phyloP scores from a whole-genome alignment of 176 grass and related monocot genomes.

The Eleusine indica region DNA sequence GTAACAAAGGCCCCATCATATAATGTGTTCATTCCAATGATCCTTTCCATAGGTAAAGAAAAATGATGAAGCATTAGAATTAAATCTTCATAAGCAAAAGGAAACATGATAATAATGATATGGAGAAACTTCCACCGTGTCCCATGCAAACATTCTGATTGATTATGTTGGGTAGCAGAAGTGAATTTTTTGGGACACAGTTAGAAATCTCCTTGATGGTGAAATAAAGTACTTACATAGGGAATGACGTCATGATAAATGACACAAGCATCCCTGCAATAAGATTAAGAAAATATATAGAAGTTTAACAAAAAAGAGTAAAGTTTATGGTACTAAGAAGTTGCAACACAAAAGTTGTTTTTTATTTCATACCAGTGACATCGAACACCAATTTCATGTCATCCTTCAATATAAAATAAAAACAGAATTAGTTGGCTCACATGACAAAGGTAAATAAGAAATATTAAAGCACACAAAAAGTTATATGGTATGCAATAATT shows the following conservation, averaged over 20 bases:
- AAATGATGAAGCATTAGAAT: background rate
- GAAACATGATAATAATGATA: background rate
- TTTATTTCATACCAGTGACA: background rate
- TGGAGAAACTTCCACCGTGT: background rate
- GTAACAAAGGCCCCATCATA: background rate
- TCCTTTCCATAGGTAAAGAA: slow-evolving; percentile 4
- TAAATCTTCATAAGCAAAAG: background rate
- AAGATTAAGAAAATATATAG: background rate
- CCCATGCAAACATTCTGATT: background rate
- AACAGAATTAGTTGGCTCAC: background rate
- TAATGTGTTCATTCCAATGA: background rate
- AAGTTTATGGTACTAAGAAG: background rate
- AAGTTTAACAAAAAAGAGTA: background rate
- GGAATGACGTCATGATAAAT: background rate
- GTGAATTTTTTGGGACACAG: background rate
- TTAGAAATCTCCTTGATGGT: background rate
- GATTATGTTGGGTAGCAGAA: background rate
- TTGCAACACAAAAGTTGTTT: background rate
- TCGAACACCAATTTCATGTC: background rate
- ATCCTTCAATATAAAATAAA: background rate
- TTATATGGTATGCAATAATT: background rate
- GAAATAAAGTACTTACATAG: background rate
- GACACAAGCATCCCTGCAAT: background rate
- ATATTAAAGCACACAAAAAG: background rate
- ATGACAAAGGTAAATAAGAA: background rate